Evolutionary conservation across 768 basidiomycete genomes (phyloP).

Genomic region (Exsudoporus frostii): DNA sequence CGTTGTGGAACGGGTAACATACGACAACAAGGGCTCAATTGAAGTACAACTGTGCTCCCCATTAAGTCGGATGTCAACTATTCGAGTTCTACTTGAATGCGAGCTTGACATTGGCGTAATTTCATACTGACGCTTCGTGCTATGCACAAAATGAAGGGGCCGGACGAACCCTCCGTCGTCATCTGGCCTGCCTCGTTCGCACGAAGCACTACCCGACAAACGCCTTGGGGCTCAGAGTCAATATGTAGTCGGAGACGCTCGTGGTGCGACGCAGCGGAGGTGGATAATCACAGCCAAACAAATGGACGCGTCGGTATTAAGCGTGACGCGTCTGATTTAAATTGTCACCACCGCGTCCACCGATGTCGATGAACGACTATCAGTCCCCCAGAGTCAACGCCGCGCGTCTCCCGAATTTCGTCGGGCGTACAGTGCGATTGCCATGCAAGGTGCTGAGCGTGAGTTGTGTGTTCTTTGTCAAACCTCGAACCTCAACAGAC

Average conservation of each 20-base stretch:
- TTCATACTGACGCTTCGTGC: not conserved
- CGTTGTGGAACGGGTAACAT: not conserved
- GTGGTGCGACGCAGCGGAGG: no score
- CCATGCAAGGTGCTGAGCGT: slow-evolving; percentile 61
- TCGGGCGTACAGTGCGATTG: slow-evolving; percentile 56
- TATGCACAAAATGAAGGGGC: no score
- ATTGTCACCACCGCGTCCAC: not conserved
- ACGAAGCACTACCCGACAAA: not conserved
- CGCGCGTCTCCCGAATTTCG: slow-evolving; percentile 48
- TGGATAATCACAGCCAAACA: slow-evolving; percentile 6
- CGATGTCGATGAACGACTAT: slow-evolving; percentile 22
- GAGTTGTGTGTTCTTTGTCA: slow-evolving; percentile 9
- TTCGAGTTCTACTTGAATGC: not conserved
- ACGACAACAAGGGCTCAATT: not conserved
- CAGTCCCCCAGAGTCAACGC: slow-evolving; percentile 58
- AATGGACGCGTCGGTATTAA: slow-evolving; percentile 12
- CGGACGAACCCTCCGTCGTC: not conserved
- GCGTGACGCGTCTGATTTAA: slow-evolving; percentile 1
- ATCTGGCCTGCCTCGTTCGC: not conserved
- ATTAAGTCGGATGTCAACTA: not conserved
- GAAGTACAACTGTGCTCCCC: not conserved
- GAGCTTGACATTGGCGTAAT: not conserved
- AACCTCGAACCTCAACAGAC: not conserved
- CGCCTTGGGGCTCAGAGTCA: not conserved
- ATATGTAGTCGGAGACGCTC: no score